Conservation (phyloP, 202 grass and related monocot species). For the Elaeis oleifera region DNA sequence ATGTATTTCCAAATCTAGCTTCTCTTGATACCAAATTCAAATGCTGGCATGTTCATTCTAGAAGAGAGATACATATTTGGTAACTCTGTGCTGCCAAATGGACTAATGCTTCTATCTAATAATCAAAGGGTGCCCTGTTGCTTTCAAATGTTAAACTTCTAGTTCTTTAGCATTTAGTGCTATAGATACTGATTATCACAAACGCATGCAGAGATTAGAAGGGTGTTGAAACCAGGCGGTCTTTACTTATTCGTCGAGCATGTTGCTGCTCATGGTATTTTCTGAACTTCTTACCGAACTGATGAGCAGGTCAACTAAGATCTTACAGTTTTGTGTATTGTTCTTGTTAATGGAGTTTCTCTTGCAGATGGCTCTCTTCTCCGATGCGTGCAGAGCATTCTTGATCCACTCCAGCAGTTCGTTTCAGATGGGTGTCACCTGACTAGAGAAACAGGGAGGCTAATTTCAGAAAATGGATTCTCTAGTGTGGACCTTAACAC, state of each 20-base stretch:
- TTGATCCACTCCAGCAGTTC: slow-evolving; percentile 70
- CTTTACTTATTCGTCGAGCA: slow-evolving; percentile 83
- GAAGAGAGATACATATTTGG: too few species aligned
- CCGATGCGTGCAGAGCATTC: slow-evolving; percentile 39
- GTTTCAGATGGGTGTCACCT: slow-evolving; percentile 69
- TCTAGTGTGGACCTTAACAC: slow-evolving; percentile 39
- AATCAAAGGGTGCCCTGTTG: too few species aligned
- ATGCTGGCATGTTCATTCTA: too few species aligned
- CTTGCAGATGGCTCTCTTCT: slow-evolving; percentile 58
- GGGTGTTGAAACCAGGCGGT: slow-evolving; percentile 73
- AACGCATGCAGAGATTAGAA: slow-evolving; percentile 48
- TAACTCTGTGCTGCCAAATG: too few species aligned
- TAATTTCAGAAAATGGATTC: slow-evolving; percentile 51
- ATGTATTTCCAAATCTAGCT: too few species aligned
- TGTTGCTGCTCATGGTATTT: slow-evolving; percentile 60
- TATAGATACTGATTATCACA: not conserved
- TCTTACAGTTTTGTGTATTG: not conserved
- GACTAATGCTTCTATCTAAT: too few species aligned
- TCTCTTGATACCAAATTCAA: too few species aligned
- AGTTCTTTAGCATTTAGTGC: too few species aligned
- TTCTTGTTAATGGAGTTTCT: not conserved
- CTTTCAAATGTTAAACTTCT: too few species aligned
- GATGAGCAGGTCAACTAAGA: too few species aligned
- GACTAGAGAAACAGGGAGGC: slow-evolving; percentile 55
- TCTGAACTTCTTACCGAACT: not conserved